These are phyloP conservation scores for Lophiotrema nucula DNA, from an alignment of 495 filamentous ascomycete species.

Conservation along the genomic window DNA sequence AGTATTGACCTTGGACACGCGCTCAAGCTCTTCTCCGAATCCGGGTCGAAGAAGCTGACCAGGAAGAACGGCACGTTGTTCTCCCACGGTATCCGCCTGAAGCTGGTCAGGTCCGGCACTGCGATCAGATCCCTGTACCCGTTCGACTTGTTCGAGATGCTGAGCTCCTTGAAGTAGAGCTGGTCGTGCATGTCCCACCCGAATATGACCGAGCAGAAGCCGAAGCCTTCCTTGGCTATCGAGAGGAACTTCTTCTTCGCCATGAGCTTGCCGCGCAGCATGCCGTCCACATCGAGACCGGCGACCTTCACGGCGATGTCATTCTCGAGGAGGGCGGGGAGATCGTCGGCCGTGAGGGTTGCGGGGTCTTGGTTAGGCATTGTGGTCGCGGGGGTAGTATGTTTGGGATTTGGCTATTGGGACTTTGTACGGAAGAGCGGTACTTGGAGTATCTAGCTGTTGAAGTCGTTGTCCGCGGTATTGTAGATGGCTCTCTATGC, in stretches of 20 bases:
- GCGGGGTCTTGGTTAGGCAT: conserved; percentile 21
- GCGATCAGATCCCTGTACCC: conserved; percentile 90
- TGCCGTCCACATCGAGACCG: conserved; percentile 87
- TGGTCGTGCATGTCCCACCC: conserved; percentile 98
- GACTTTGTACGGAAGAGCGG: too few relatives aligned
- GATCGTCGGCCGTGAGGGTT: conserved; percentile 58
- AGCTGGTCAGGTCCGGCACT: conserved; percentile 74
- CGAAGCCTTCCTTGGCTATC: conserved; percentile 79
- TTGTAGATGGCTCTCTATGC: too few relatives aligned
- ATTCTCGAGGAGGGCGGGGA: conserved; percentile 63
- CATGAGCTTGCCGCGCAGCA: conserved; percentile 88
- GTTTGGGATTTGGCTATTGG: background rate
- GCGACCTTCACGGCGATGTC: conserved; percentile 86
- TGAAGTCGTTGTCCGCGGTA: too few relatives aligned
- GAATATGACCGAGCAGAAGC: conserved; percentile 95
- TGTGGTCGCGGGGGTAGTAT: background rate
- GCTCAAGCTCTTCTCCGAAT: conserved; percentile 65
- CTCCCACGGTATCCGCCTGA: conserved; percentile 93
- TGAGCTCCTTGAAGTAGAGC: conserved; percentile 80
- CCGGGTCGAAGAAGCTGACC: conserved; percentile 79
- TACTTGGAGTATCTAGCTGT: too few relatives aligned
- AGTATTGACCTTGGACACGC: conserved; percentile 82
- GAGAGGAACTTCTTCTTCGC: conserved; percentile 95
- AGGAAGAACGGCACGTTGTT: conserved; percentile 89
- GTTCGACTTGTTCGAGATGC: conserved; percentile 88